These are phyloP conservation scores for Cystobasidiopsis lactophilus DNA, from an alignment of 768 basidiomycete genomes.

Conservation along the genomic window DNA sequence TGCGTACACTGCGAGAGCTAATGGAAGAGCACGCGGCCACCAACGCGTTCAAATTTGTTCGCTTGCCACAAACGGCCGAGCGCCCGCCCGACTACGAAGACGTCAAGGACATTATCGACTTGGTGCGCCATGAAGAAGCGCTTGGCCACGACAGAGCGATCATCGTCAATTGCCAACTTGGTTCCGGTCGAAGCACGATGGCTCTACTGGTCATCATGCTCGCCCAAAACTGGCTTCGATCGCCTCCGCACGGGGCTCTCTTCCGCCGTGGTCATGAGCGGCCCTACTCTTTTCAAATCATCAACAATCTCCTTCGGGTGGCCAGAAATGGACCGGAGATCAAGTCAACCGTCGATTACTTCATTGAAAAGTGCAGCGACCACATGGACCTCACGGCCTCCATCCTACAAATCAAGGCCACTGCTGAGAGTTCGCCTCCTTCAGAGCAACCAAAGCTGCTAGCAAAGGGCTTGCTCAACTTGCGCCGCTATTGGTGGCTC, in stretches of 20 bases:
- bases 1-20: constrained; percentile 65
- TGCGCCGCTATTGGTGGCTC: background rate
- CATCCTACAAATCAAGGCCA: constrained; percentile 5
- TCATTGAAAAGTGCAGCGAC: constrained; percentile 16
- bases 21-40: constrained; percentile 34
- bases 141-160: constrained; percentile 34
- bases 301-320: constrained; percentile 50
- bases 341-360: constrained; percentile 51
- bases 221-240: constrained; percentile 54
- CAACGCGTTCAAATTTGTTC: constrained; percentile 43
- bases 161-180: constrained; percentile 87
- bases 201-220: constrained; percentile 71
- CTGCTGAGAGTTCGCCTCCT: background rate
- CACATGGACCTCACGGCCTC: constrained; percentile 23
- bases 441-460: background rate
- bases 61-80: constrained; percentile 67
- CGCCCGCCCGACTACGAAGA: constrained; percentile 4
- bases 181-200: constrained; percentile 70
- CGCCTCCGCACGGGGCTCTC: constrained; percentile 3
- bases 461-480: background rate
- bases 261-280: constrained; percentile 1
- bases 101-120: constrained; percentile 45
- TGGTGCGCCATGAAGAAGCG: constrained; percentile 27
- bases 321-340: constrained; percentile 66
- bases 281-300: constrained; percentile 42